Evolutionary conservation across 352 stramenopile species (phyloP).

Genomic region (Globisporangium cystogenes): DNA sequence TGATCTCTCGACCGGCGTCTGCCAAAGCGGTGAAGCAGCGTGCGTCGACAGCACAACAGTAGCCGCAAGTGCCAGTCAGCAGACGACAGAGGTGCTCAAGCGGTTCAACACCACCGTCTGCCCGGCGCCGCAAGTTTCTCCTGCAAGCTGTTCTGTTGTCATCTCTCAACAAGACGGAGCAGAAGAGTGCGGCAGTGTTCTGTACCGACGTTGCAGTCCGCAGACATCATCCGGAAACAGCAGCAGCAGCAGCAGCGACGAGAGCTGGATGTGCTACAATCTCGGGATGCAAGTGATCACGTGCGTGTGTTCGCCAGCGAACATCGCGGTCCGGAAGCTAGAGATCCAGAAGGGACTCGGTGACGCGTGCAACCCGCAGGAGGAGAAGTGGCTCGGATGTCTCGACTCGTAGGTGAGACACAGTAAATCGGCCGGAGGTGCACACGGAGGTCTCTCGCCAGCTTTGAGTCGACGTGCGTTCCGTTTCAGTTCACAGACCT

Average conservation of each 20-base stretch:
- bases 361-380: constrained; percentile 8
- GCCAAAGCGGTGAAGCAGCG: constrained; percentile 4
- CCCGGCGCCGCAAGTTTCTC: background rate
- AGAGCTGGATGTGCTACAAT: constrained; percentile 25
- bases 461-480: no score
- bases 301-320: constrained; percentile 10
- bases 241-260: background rate
- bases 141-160: background rate
- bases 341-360: constrained; percentile 18
- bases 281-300: constrained; percentile 13
- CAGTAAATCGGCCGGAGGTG: no score
- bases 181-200: constrained; percentile 7
- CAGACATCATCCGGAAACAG: background rate
- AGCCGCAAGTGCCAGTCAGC: background rate
- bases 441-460: no score
- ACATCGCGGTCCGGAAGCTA: constrained; percentile 8
- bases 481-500: background rate
- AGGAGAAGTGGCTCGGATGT: constrained; percentile 26
- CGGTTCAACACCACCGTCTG: constrained; percentile 3
- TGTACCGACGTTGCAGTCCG: constrained; percentile 13
- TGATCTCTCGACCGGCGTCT: constrained; percentile 15
- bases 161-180: background rate
- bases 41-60: constrained; percentile 1
- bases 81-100: background rate
- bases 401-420: background rate